Evolutionary conservation across 208 protist genomes (phyloP).

Genomic region (Leishmania guyanensis): DNA sequence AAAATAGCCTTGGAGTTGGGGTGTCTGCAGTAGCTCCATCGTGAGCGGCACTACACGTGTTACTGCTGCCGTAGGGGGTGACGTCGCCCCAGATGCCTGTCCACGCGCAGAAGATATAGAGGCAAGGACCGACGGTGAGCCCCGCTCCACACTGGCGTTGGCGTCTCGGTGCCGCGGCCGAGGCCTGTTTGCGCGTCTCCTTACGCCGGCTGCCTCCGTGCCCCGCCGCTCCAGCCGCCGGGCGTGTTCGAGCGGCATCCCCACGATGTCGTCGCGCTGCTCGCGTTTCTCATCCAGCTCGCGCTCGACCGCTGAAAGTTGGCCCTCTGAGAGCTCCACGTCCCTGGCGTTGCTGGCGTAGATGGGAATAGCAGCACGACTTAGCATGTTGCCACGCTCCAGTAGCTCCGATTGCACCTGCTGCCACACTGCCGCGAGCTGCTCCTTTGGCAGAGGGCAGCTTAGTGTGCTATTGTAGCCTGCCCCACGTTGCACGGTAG

Average conservation of each 20-base stretch:
- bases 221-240: constrained; percentile 23
- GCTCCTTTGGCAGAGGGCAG: constrained; percentile 56
- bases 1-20: constrained; percentile 28
- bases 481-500: constrained; percentile 12
- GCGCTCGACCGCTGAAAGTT: constrained; percentile 40
- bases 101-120: neutral
- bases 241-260: constrained; percentile 52
- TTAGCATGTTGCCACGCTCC: constrained; percentile 34
- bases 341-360: constrained; percentile 49
- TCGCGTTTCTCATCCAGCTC: constrained; percentile 45
- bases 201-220: neutral
- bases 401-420: constrained; percentile 45
- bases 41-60: constrained; percentile 29
- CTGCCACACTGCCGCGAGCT: constrained; percentile 57
- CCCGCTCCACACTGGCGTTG: too few relatives aligned
- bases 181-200: neutral
- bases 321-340: constrained; percentile 36
- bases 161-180: neutral
- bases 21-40: constrained; percentile 38
- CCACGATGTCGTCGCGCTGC: constrained; percentile 55
- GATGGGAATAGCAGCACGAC: constrained; percentile 59
- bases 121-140: neutral
- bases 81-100: neutral
- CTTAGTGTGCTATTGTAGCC: constrained; percentile 35
- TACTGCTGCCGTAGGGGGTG: neutral